phyloP scores from a whole-genome alignment of 148 eudicot genomes.

The Selenicereus undatus region DNA sequence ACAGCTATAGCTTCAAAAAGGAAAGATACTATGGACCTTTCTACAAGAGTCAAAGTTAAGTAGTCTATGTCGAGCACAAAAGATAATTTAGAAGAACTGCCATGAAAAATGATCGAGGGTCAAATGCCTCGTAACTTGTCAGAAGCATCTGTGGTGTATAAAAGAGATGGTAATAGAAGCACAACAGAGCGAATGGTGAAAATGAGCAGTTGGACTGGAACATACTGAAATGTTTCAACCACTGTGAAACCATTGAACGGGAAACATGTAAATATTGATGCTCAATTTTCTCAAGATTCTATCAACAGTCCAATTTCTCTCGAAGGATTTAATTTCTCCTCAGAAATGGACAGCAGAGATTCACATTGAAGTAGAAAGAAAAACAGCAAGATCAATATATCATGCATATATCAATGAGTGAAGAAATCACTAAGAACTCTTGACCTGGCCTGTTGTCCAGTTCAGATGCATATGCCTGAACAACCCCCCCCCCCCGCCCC shows the following conservation, averaged over 20 bases:
- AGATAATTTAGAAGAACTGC: not conserved
- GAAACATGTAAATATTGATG: no score
- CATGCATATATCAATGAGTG: no score
- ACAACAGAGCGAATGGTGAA: constrained; percentile 40
- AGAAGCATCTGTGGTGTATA: not conserved
- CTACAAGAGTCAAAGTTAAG: not conserved
- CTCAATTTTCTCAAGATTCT: no score
- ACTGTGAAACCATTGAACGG: constrained; percentile 30
- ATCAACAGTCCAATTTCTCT: no score
- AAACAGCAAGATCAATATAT: no score
- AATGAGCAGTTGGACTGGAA: constrained; percentile 60
- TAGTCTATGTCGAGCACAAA: not conserved
- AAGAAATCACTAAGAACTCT: no score
- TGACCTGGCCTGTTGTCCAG: no score
- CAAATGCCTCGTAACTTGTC: not conserved
- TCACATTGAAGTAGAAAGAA: no score
- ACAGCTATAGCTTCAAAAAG: not conserved
- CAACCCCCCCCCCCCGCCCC: no score
- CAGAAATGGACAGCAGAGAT: no score
- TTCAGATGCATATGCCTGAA: no score
- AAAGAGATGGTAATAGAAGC: not conserved
- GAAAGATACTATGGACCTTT: not conserved
- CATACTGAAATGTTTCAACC: constrained; percentile 59
- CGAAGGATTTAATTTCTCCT: no score
- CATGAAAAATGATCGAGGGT: constrained; percentile 10